phyloP scores from a whole-genome alignment of 148 eudicot species.

The Rhododendron griersonianum region DNA sequence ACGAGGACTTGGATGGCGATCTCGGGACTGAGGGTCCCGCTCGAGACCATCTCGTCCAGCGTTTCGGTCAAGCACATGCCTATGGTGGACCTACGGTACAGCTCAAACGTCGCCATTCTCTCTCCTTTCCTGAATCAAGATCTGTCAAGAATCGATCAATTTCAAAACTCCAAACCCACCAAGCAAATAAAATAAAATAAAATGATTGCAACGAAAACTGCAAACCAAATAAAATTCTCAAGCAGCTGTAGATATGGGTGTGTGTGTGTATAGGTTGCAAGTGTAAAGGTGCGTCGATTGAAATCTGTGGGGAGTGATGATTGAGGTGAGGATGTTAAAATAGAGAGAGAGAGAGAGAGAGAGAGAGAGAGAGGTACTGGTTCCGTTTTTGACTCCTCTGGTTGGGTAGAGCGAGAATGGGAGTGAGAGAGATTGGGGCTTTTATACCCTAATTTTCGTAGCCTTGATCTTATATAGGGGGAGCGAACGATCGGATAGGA shows the following conservation, averaged over 20 bases:
- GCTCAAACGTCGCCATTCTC: constrained; percentile 83
- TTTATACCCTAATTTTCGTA: constrained; percentile 40
- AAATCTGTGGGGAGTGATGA: no score
- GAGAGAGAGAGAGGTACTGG: no score
- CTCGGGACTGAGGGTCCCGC: constrained; percentile 70
- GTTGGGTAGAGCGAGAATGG: neutral
- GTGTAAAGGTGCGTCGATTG: no score
- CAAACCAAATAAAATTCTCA: neutral
- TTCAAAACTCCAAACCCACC: neutral
- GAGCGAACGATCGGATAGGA: neutral
- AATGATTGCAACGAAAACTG: neutral
- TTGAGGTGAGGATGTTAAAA: no score
- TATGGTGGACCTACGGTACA: constrained; percentile 83
- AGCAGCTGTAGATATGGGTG: neutral
- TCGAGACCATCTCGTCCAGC: constrained; percentile 85
- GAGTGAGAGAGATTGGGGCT: constrained; percentile 33
- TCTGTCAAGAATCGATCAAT: neutral
- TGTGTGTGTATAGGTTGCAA: neutral
- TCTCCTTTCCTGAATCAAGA: constrained; percentile 11
- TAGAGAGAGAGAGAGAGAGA: no score
- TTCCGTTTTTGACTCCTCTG: no score
- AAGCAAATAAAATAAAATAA: no score
- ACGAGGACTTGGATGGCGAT: constrained; percentile 92
- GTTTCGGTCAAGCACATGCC: constrained; percentile 98
- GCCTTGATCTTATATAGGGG: constrained; percentile 18